These are phyloP conservation scores for Colletotrichum shisoi DNA, from an alignment of 2,329 filamentous ascomycete species.

Conservation along the genomic window DNA sequence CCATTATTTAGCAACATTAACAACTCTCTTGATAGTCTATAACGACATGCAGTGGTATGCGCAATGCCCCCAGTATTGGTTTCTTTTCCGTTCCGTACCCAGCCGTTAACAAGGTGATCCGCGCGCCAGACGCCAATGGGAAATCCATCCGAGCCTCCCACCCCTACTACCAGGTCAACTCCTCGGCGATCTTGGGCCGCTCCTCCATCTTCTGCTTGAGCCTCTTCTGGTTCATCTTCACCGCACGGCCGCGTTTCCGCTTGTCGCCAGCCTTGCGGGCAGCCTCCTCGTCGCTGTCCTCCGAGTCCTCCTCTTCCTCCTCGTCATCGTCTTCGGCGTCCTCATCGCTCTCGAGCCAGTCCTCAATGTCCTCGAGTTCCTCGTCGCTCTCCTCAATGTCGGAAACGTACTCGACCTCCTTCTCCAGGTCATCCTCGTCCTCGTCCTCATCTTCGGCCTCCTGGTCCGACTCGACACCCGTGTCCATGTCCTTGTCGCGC, in stretches of 20 bases:
- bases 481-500: conserved; percentile 86
- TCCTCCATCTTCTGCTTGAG: conserved; percentile 56
- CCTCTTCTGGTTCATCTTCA: conserved; percentile 56
- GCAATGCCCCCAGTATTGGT: conserved; percentile 29
- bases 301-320: conserved; percentile 64
- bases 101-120: conserved; percentile 37
- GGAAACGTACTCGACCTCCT: conserved; percentile 89
- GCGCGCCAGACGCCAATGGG: conserved; percentile 35
- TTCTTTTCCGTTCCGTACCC: conserved; percentile 32
- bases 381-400: conserved; percentile 87
- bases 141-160: conserved; percentile 25
- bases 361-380: conserved; percentile 77
- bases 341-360: conserved; percentile 84
- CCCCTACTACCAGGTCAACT: conserved; percentile 51
- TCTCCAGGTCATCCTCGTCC: conserved; percentile 72
- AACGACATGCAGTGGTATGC: conserved; percentile 27
- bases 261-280: conserved; percentile 65
- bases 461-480: conserved; percentile 82
- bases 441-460: conserved; percentile 71
- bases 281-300: conserved; percentile 64
- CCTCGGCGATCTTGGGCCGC: conserved; percentile 52
- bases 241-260: conserved; percentile 60
- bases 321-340: conserved; percentile 67
- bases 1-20: conserved; percentile 17
- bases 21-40: conserved; percentile 26